Conservation (phyloP, 768 basidiomycete species). For the Cyclocybe cylindracea region DNA sequence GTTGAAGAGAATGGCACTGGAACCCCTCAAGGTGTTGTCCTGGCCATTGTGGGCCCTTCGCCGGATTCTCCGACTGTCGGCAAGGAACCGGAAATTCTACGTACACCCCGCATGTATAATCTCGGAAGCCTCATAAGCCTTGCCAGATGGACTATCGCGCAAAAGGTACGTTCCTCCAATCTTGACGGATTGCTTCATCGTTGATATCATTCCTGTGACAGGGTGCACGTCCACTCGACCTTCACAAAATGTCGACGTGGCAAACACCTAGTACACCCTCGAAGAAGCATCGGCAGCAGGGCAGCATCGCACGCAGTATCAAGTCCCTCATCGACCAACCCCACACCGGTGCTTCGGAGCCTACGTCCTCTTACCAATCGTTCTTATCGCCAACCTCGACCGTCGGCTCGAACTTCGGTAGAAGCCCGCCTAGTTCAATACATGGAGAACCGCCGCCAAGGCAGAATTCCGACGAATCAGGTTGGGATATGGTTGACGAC, state of each 20-base stretch:
- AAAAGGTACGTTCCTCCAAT: conserved; percentile 47
- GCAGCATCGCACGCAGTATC: conserved; percentile 62
- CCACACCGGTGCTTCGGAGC: conserved; percentile 15
- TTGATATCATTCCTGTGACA: conserved; percentile 22
- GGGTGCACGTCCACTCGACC: conserved; percentile 63
- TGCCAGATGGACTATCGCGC: conserved; percentile 71
- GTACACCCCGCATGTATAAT: conserved; percentile 81
- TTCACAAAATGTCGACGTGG: conserved; percentile 53
- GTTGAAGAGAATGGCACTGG: conserved; percentile 53
- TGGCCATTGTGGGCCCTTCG: conserved; percentile 72
- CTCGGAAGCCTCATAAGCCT: conserved; percentile 73
- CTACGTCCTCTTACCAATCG: conserved; percentile 33
- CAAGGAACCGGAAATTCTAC: conserved; percentile 56
- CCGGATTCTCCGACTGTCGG: conserved; percentile 38
- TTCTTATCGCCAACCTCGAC: conserved; percentile 28
- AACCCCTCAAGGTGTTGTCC: conserved; percentile 70
- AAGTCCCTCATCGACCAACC: conserved; percentile 54
- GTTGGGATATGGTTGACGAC: conserved; percentile 76
- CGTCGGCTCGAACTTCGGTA: conserved; percentile 8
- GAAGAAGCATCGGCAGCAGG: conserved; percentile 53
- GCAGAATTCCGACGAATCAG: conserved; percentile 44
- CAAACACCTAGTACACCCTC: conserved; percentile 49
- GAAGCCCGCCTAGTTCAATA: conserved; percentile 11
- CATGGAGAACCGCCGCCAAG: conserved; percentile 20
- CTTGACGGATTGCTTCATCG: neutral